Evolutionary conservation across 2,329 filamentous ascomycete species (phyloP).

Genomic region (Sarocladiaceae sp.): DNA sequence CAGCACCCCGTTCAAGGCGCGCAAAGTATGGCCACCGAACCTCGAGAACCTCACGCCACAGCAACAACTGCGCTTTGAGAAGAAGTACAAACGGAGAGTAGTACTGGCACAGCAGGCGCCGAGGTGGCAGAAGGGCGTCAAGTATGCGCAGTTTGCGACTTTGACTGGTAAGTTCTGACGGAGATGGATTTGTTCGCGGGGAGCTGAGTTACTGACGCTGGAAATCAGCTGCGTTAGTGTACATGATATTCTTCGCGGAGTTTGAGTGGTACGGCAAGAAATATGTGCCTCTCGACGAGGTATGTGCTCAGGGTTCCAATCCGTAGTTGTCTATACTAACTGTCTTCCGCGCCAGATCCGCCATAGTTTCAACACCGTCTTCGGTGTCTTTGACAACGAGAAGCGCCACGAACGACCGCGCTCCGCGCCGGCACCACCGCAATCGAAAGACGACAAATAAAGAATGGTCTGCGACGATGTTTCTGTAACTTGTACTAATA

Average conservation of each 20-base stretch:
- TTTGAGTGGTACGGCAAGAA: slow-evolving; percentile 39
- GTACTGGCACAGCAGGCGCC: slow-evolving; percentile 58
- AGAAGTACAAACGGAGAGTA: slow-evolving; percentile 70
- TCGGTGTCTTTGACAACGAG: slow-evolving; percentile 35
- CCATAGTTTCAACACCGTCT: slow-evolving; percentile 29
- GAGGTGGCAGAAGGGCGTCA: slow-evolving; percentile 59
- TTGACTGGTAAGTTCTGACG: slow-evolving; percentile 45
- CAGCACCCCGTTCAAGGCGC: slow-evolving; percentile 58
- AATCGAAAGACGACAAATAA: slow-evolving; percentile 9
- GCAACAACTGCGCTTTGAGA: slow-evolving; percentile 74
- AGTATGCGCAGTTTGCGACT: slow-evolving; percentile 58
- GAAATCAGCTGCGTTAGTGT: slow-evolving; percentile 29
- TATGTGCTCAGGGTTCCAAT: no score
- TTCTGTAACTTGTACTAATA: slow-evolving; percentile 4
- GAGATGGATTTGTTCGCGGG: not conserved
- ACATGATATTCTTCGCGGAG: slow-evolving; percentile 37
- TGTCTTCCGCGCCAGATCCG: slow-evolving; percentile 24
- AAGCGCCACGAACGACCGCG: slow-evolving; percentile 37
- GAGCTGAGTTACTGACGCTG: no score
- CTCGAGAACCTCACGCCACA: slow-evolving; percentile 65
- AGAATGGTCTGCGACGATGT: no score
- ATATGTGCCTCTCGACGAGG: slow-evolving; percentile 40
- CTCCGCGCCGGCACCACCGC: slow-evolving; percentile 29
- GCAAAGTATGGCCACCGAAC: slow-evolving; percentile 76
- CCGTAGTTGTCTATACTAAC: no score